These are phyloP conservation scores for Pythium brachiatum DNA, from an alignment of 352 stramenopile genomes.

Conservation along the genomic window DNA sequence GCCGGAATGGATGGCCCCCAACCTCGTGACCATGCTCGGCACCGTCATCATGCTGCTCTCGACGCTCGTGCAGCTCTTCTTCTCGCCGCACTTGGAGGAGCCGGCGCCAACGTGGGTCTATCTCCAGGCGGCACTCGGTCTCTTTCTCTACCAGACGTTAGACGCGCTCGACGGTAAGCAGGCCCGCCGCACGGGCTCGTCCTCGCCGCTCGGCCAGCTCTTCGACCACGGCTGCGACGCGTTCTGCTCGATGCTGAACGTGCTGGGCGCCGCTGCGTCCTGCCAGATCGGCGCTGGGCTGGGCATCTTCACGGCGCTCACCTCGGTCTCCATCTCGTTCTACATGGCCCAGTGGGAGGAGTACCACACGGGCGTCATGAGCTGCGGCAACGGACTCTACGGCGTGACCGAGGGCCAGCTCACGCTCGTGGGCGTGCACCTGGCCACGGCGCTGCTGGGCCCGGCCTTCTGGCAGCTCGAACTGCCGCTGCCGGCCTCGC, in stretches of 20 bases:
- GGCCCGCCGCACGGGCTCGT: slow-evolving; percentile 91
- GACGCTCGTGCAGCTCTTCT: slow-evolving; percentile 77
- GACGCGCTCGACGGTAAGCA: slow-evolving; percentile 99
- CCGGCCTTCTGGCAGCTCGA: slow-evolving; percentile 50
- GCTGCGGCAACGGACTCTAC: slow-evolving; percentile 81
- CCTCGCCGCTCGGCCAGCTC: slow-evolving; percentile 95
- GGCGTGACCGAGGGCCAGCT: slow-evolving; percentile 85
- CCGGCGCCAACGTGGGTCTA: slow-evolving; percentile 72
- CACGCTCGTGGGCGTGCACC: slow-evolving; percentile 63
- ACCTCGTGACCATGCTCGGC: slow-evolving; percentile 90
- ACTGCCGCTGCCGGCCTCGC: slow-evolving; percentile 19
- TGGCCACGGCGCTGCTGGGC: slow-evolving; percentile 57
- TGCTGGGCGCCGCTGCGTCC: slow-evolving; percentile 69
- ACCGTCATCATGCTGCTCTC: slow-evolving; percentile 74
- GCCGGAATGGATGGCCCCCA: slow-evolving; percentile 88
- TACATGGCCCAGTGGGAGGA: slow-evolving; percentile 88
- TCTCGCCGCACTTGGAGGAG: slow-evolving; percentile 65
- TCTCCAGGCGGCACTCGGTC: slow-evolving; percentile 60
- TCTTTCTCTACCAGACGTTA: slow-evolving; percentile 96
- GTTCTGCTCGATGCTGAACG: slow-evolving; percentile 81
- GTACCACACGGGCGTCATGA: slow-evolving; percentile 89
- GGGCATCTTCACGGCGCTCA: slow-evolving; percentile 54
- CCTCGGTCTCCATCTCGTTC: slow-evolving; percentile 77
- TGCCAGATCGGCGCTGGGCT: slow-evolving; percentile 49
- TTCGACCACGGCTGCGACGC: slow-evolving; percentile 97